phyloP scores from a whole-genome alignment of 2,329 filamentous ascomycete genomes.

The Monosporascus sp. region DNA sequence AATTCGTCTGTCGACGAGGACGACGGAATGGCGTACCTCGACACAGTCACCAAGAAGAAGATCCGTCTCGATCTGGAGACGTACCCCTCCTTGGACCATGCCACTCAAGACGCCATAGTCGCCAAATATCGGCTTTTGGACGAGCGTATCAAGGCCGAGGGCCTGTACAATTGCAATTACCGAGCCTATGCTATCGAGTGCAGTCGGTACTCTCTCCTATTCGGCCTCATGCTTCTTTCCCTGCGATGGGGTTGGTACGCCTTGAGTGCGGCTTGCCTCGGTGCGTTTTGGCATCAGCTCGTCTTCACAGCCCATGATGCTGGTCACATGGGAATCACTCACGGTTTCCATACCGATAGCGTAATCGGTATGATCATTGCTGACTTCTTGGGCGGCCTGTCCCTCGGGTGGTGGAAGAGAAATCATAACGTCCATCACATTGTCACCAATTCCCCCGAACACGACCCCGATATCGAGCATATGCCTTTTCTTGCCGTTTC shows the following conservation, averaged over 20 bases:
- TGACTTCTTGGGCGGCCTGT: constrained; percentile 83
- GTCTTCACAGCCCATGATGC: constrained; percentile 93
- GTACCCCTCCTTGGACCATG: constrained; percentile 72
- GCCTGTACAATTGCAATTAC: constrained; percentile 82
- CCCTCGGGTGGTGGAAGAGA: constrained; percentile 93
- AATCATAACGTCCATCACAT: constrained; percentile 97
- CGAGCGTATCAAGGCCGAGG: constrained; percentile 64
- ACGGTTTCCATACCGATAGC: constrained; percentile 77
- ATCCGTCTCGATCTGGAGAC: constrained; percentile 70
- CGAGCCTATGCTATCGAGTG: constrained; percentile 70
- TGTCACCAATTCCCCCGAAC: constrained; percentile 89
- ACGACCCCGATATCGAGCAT: constrained; percentile 92
- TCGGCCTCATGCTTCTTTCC: constrained; percentile 55
- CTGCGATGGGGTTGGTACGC: constrained; percentile 62
- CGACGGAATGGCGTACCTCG: constrained; percentile 60
- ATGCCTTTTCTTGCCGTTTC: constrained; percentile 85
- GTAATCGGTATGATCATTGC: constrained; percentile 86
- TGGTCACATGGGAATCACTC: constrained; percentile 95
- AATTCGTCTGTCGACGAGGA: constrained; percentile 47
- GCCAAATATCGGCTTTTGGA: constrained; percentile 77
- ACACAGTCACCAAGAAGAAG: constrained; percentile 68
- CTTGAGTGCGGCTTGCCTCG: constrained; percentile 68
- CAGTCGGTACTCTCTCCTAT: constrained; percentile 65
- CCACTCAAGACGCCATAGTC: constrained; percentile 70
- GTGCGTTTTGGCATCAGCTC: constrained; percentile 88